A percentile compares a stretch with the other conserved stretches of the same genome.
phyloP scores from a whole-genome alignment of 306 rosid species.

The Dryas drummondii region DNA sequence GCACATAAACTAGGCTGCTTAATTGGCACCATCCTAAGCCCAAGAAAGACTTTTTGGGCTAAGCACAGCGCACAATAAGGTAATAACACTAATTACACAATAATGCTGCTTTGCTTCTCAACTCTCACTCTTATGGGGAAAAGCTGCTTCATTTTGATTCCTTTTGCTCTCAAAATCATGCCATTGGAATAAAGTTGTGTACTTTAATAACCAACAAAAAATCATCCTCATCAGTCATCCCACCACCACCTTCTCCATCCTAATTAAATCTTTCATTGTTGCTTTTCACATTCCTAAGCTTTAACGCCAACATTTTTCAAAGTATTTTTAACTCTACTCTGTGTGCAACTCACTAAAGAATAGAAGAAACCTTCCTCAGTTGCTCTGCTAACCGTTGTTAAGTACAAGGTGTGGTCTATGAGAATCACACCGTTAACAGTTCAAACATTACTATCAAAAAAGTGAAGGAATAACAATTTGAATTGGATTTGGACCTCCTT shows the following conservation, averaged over 20 bases:
- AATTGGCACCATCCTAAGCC: constrained; percentile 35
- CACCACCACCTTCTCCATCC: neutral
- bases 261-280: constrained; percentile 15
- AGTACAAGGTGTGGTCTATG: constrained; percentile 5
- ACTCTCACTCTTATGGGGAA: constrained; percentile 32
- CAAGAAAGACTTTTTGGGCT: constrained; percentile 51
- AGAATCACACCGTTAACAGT: constrained; percentile 12
- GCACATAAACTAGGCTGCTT: constrained; percentile 23
- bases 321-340: neutral
- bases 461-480: neutral
- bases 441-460: neutral
- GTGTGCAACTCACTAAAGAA: neutral
- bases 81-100: constrained; percentile 67
- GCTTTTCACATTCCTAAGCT: constrained; percentile 20
- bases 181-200: constrained; percentile 48
- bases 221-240: neutral
- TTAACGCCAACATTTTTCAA: neutral
- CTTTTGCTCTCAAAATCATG: constrained; percentile 82
- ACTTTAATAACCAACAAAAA: constrained; percentile 25
- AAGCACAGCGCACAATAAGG: constrained; percentile 61
- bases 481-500: neutral
- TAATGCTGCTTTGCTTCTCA: constrained; percentile 37
- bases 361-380: neutral
- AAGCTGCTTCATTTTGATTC: constrained; percentile 67
- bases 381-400: constrained; percentile 20